Evolutionary conservation across 805 yeast species (phyloP).

Genomic region (Pichia exigua): DNA sequence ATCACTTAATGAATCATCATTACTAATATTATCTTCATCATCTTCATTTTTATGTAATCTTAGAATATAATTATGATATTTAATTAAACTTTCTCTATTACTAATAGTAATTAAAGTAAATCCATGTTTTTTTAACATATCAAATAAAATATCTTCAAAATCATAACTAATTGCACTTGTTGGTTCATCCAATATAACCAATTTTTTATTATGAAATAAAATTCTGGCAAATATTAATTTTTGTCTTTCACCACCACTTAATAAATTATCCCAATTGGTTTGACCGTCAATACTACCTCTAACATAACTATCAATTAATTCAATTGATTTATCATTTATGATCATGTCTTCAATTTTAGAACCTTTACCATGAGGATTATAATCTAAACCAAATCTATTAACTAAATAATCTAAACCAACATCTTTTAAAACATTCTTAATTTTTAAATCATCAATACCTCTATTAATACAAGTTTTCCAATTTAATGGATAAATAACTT

Average conservation of each 20-base stretch:
- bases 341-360: slow-evolving; percentile 20
- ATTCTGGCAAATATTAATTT: slow-evolving; percentile 83
- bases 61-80: slow-evolving; percentile 72
- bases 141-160: slow-evolving; percentile 81
- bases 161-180: slow-evolving; percentile 88
- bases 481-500: slow-evolving; percentile 78
- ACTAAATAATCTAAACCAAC: slow-evolving; percentile 78
- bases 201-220: slow-evolving; percentile 69
- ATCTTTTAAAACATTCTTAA: slow-evolving; percentile 58
- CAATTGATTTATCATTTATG: slow-evolving; percentile 20
- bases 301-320: slow-evolving; percentile 22
- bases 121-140: slow-evolving; percentile 56
- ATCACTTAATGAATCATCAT: background rate
- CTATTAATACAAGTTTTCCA: slow-evolving; percentile 67
- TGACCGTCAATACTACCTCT: slow-evolving; percentile 23
- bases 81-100: slow-evolving; percentile 76
- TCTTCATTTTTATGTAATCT: slow-evolving; percentile 53
- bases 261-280: slow-evolving; percentile 69
- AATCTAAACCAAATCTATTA: slow-evolving; percentile 52
- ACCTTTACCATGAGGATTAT: slow-evolving; percentile 26
- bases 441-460: slow-evolving; percentile 63
- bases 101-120: slow-evolving; percentile 76
- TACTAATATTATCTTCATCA: slow-evolving; percentile 34
- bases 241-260: slow-evolving; percentile 95
- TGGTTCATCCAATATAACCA: slow-evolving; percentile 85